Percentiles rank a stretch among this genome's conserved stretches.
Conservation (phyloP, 176 grass and related monocot species). For the Stipa capillata region DNA sequence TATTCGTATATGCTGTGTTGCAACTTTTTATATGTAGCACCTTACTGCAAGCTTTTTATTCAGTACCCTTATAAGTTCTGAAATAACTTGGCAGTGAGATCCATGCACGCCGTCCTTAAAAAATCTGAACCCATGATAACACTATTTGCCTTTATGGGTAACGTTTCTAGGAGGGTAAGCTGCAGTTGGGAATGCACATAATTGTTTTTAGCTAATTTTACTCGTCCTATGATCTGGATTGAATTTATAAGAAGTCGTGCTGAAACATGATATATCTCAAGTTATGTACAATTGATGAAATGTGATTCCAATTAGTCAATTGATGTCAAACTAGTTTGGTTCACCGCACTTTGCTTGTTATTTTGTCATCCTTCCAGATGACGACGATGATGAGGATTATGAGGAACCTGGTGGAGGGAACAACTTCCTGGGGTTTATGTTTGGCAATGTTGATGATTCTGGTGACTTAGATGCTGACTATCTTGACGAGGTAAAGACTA, state of each 20-base stretch:
- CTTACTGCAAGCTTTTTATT: not conserved
- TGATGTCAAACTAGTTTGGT: not conserved
- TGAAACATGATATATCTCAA: not conserved
- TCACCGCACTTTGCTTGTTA: not conserved
- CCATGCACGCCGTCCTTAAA: not conserved
- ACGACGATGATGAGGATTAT: constrained; percentile 80
- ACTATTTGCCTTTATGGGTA: not conserved
- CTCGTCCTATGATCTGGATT: not conserved
- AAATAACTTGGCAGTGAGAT: not conserved
- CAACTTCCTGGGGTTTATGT: constrained; percentile 90
- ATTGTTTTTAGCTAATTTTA: not conserved
- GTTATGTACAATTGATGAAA: not conserved
- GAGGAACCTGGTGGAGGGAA: constrained; percentile 68
- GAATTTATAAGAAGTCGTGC: not conserved
- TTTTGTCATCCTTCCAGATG: constrained; percentile 23
- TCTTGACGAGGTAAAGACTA: constrained; percentile 72
- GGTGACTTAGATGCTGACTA: constrained; percentile 96
- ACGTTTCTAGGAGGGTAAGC: not conserved
- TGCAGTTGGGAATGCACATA: not conserved
- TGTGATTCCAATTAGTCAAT: not conserved
- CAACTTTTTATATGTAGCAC: not conserved
- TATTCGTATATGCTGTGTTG: not conserved
- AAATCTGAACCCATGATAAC: not conserved
- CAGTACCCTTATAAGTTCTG: not conserved
- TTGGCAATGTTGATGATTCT: constrained; percentile 93